Percentiles rank a stretch among this genome's conserved stretches.
These are phyloP conservation scores for Diplodia intermedia DNA, from an alignment of 2,329 filamentous ascomycete genomes.

Conservation along the genomic window DNA sequence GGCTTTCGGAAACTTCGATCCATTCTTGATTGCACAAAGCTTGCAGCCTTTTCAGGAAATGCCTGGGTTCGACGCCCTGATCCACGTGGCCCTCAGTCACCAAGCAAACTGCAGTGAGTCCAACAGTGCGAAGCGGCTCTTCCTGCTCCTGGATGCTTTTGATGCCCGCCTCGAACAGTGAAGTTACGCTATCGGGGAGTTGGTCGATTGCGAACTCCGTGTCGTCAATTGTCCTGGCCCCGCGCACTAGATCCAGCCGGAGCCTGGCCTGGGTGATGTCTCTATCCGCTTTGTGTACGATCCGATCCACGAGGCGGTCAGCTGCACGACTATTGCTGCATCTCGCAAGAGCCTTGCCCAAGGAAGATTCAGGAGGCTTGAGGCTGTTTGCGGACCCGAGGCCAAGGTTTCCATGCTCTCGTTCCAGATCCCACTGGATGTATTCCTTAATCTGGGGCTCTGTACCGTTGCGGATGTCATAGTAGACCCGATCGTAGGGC, in stretches of 20 bases:
- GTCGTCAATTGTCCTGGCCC: not conserved
- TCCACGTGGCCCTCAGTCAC: not conserved
- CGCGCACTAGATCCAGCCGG: not conserved
- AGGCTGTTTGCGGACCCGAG: not conserved
- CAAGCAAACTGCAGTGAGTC: not conserved
- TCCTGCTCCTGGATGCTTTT: not conserved
- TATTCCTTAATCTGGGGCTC: not conserved
- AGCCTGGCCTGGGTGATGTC: not conserved
- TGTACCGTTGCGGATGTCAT: not conserved
- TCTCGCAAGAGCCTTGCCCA: not conserved
- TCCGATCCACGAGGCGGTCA: not conserved
- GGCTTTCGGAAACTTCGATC: no score
- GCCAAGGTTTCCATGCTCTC: not conserved
- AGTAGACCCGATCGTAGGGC: not conserved
- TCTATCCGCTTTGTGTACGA: not conserved
- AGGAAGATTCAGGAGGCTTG: not conserved
- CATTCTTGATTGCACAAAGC: not conserved
- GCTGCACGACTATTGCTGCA: not conserved
- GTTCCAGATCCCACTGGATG: not conserved
- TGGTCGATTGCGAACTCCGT: not conserved
- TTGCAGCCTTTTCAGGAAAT: not conserved
- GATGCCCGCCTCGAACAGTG: not conserved
- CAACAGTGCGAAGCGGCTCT: not conserved
- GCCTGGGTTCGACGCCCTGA: not conserved
- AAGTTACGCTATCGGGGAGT: not conserved